Evolutionary conservation across 2,329 filamentous ascomycete species (phyloP).

Genomic region (Pseudogymnoascus sp.): DNA sequence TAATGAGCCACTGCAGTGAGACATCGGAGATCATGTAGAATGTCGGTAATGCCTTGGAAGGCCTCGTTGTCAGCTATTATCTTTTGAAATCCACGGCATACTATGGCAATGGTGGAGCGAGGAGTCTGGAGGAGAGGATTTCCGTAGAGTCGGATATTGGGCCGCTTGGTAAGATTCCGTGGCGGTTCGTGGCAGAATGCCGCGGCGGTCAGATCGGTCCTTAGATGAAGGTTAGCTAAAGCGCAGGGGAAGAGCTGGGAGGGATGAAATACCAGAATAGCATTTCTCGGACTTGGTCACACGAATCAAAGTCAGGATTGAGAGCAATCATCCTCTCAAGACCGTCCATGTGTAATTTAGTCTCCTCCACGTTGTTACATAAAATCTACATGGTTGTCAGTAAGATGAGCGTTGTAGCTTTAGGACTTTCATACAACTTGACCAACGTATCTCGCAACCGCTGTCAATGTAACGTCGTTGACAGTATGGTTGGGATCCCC

Average conservation of each 20-base stretch:
- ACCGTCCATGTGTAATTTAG: constrained; percentile 5
- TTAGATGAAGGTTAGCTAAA: not conserved
- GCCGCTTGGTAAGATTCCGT: not conserved
- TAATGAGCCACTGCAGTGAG: constrained; percentile 5
- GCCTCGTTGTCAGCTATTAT: not conserved
- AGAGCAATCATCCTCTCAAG: constrained; percentile 5
- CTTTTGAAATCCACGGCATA: constrained; percentile 7
- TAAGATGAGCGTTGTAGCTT: not conserved
- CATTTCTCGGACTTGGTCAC: not conserved
- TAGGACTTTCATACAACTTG: constrained; percentile 4
- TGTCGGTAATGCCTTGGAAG: not conserved
- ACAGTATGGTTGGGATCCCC: not conserved
- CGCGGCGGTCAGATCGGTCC: constrained; percentile 6
- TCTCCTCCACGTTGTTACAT: not conserved
- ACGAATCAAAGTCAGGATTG: not conserved
- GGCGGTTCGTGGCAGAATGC: not conserved
- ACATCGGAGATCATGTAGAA: constrained; percentile 8
- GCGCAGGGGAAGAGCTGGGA: not conserved
- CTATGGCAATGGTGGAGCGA: constrained; percentile 5
- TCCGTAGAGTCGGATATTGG: constrained; percentile 6
- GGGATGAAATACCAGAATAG: constrained; percentile 5
- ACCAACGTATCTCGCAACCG: not conserved
- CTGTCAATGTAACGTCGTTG: constrained; percentile 5
- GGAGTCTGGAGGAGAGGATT: not conserved
- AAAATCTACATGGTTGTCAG: constrained; percentile 3